Evolutionary conservation across 2,329 filamentous ascomycete species (phyloP).

Genomic region (Escovopsis weberi): DNA sequence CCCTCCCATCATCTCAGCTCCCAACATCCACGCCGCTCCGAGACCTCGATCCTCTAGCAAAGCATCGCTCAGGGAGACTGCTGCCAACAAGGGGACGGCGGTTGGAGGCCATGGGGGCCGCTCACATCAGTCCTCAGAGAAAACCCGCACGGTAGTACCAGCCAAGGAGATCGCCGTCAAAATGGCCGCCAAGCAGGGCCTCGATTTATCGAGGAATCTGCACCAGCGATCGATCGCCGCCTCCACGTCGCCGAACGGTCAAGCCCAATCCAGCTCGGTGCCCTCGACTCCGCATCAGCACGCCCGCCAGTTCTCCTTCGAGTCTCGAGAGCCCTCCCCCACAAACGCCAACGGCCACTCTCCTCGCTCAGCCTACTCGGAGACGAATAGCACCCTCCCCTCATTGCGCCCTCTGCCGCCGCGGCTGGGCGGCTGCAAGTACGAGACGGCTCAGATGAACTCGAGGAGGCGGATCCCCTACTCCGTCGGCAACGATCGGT

Average conservation of each 20-base stretch:
- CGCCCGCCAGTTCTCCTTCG: conserved; percentile 66
- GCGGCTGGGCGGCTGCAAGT: conserved; percentile 56
- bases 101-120: conserved; percentile 53
- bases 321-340: conserved; percentile 68
- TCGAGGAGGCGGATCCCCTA: conserved; percentile 84
- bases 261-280: conserved; percentile 66
- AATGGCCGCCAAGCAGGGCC: conserved; percentile 32
- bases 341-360: conserved; percentile 65
- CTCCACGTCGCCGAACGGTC: conserved; percentile 15
- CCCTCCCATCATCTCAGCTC: conserved; percentile 38
- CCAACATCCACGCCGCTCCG: conserved; percentile 40
- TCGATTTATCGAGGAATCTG: conserved; percentile 17
- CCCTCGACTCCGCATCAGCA: conserved; percentile 88
- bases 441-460: conserved; percentile 72
- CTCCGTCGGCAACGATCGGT: conserved; percentile 64
- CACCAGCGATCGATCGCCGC: conserved; percentile 16
- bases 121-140: conserved; percentile 38
- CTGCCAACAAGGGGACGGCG: conserved; percentile 30
- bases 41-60: conserved; percentile 46
- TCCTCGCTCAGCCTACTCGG: conserved; percentile 79
- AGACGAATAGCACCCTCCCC: conserved; percentile 62
- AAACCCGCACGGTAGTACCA: conserved; percentile 48
- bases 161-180: conserved; percentile 38
- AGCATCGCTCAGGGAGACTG: conserved; percentile 39
- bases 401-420: conserved; percentile 51